Base-by-base conservation (phyloP, 2,329 filamentous ascomycete species). In the Bipolaris cookei region DNA sequence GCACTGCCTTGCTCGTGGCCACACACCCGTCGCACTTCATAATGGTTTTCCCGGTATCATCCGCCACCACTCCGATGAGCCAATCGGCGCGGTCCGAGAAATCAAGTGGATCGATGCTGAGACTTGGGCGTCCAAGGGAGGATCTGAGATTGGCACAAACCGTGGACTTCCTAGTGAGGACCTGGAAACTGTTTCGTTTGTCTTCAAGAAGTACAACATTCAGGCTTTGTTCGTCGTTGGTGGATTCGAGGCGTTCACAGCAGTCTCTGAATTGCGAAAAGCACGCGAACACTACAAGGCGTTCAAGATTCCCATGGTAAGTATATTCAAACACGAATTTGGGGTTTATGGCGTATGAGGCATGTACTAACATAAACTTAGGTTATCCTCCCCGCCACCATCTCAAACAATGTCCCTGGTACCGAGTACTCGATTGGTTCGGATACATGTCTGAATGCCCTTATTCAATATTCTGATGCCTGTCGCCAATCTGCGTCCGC, bases 141-240 rank as follows among this genome's bases (percentile, higher is more conserved):
- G 95, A 60, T 98, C 93, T 1, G 95, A 99, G 76, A 98, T 99
- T 70, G 95, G 95, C 66, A 99, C 94, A 23, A 99, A 99, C 82
- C 90, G 95, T 69, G 92, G 92, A 71, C 86, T 98, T 30, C 95
- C 95, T 5, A 87, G 86, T 18, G 93, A 97, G 70, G 93, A 96
- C 67, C 89, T 97, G 77, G 88, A 90, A 67, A 86, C 84, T 43
- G 90, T 95, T 23, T 93, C 94, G 32, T 86, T 87, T 68, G 88
- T 94, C 63, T 92, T 99, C 74, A 87, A 90, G 74, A 83, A 90
- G 68, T 95, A 96, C 82, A 86, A 90, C 63, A 93, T 99, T 65
- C 92, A 99, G 70, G 93, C 90, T 0, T 83, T 99, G 3, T 96
- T 98, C 77, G 85, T 97, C 47, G 86, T 98, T 47, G 95, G 95